A percentile compares a stretch with the other conserved stretches of the same genome.
phyloP scores from a whole-genome alignment of 495 filamentous ascomycete species.

The Bathelium albidoporum region DNA sequence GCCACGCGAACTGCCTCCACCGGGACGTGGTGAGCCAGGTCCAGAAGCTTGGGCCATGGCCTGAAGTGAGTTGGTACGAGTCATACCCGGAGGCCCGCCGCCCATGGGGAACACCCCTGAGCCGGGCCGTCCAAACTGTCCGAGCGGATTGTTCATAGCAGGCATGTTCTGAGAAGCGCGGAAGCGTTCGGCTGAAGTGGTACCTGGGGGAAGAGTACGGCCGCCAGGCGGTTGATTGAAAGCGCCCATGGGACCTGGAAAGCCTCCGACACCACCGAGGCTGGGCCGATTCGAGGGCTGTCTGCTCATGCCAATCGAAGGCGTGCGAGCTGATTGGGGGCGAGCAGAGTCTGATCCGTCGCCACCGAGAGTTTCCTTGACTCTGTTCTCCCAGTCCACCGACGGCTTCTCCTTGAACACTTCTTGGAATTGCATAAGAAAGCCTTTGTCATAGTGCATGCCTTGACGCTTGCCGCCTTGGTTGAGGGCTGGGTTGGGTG shows the following conservation, averaged over 20 bases:
- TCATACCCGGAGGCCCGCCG: constrained; percentile 34
- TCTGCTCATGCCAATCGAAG: constrained; percentile 41
- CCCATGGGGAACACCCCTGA: constrained; percentile 52
- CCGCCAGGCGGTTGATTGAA: constrained; percentile 38
- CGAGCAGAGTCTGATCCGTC: constrained; percentile 62
- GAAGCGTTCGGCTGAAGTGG: constrained; percentile 57
- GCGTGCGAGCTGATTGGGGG: constrained; percentile 42
- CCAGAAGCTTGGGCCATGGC: constrained; percentile 34
- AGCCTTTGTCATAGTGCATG: constrained; percentile 80
- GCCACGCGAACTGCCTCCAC: constrained; percentile 37
- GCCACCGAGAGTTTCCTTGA: constrained; percentile 69
- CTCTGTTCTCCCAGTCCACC: constrained; percentile 72
- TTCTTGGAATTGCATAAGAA: constrained; percentile 92
- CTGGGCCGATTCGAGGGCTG: constrained; percentile 37
- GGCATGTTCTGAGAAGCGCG: constrained; percentile 35
- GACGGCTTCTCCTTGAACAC: constrained; percentile 95
- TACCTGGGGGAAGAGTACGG: constrained; percentile 53
- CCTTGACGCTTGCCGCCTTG: constrained; percentile 66
- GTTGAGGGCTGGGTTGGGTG: constrained; percentile 87
- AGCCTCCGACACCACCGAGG: constrained; percentile 32
- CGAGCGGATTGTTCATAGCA: constrained; percentile 47
- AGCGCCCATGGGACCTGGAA: constrained; percentile 55
- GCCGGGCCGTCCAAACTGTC: constrained; percentile 42
- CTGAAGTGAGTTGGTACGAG: constrained; percentile 46
- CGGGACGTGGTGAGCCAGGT: constrained; percentile 45